A percentile compares a stretch with the other conserved stretches of the same genome.
These are phyloP conservation scores for Rhodotorula mucilaginosa DNA, from an alignment of 1,284 basidiomycete genomes.

Conservation along the genomic window DNA sequence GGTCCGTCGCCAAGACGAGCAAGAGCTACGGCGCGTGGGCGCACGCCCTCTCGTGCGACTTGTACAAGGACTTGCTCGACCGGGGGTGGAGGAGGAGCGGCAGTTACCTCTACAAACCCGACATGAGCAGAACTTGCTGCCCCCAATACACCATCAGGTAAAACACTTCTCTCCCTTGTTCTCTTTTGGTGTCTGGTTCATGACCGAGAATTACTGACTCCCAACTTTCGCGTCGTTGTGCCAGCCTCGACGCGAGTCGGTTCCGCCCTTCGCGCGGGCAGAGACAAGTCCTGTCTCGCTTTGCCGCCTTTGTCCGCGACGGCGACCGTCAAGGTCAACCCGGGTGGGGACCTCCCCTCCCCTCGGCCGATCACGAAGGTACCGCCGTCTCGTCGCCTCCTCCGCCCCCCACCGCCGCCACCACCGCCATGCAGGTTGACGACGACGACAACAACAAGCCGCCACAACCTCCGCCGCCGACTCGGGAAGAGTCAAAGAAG, in stretches of 20 bases:
- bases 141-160: slow-evolving; percentile 88
- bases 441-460: too few relatives aligned
- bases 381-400: too few relatives aligned
- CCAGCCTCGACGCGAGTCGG: slow-evolving; percentile 66
- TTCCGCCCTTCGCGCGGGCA: slow-evolving; percentile 78
- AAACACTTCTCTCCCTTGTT: neutral
- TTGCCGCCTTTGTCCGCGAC: slow-evolving; percentile 68
- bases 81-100: slow-evolving; percentile 64
- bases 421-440: too few relatives aligned
- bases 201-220: neutral
- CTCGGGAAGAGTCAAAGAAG: too few relatives aligned
- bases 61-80: slow-evolving; percentile 65
- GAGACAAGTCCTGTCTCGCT: slow-evolving; percentile 66
- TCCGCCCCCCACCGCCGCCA: too few relatives aligned
- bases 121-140: slow-evolving; percentile 78
- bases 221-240: neutral
- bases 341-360: slow-evolving; percentile 34
- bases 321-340: slow-evolving; percentile 53
- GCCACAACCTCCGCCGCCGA: too few relatives aligned
- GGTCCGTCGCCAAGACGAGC: slow-evolving; percentile 18
- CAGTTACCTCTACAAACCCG: slow-evolving; percentile 64
- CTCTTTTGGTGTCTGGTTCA: too few relatives aligned
- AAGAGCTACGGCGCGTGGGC: slow-evolving; percentile 40
- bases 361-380: neutral
- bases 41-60: slow-evolving; percentile 42